Evolutionary conservation across 2,329 filamentous ascomycete genomes (phyloP).

Genomic region (Sporothrix globosa): DNA sequence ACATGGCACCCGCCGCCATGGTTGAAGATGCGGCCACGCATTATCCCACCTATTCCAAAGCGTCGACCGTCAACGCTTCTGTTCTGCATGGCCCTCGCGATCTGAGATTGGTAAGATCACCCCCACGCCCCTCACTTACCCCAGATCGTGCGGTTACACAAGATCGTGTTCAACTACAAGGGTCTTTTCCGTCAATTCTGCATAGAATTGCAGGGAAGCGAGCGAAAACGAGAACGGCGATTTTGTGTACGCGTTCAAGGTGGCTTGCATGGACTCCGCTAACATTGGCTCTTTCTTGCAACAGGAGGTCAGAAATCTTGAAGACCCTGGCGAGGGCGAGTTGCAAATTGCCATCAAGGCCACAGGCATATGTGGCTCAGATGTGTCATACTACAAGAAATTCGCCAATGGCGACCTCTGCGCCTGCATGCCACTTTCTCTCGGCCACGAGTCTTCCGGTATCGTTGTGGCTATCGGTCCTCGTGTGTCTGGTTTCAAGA

Average conservation of each 20-base stretch:
- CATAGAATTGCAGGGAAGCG: neutral
- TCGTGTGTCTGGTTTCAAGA: slow-evolving; percentile 54
- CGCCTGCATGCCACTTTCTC: slow-evolving; percentile 65
- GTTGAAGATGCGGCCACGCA: slow-evolving; percentile 51
- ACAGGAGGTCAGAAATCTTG: slow-evolving; percentile 56
- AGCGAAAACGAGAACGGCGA: too few species aligned
- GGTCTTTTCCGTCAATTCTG: neutral
- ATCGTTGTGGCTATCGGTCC: slow-evolving; percentile 60
- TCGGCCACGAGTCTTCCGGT: slow-evolving; percentile 66
- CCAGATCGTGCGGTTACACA: slow-evolving; percentile 42
- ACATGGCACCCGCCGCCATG: slow-evolving; percentile 57
- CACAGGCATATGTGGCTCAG: slow-evolving; percentile 71
- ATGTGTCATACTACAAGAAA: slow-evolving; percentile 72
- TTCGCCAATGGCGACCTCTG: slow-evolving; percentile 72
- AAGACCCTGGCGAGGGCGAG: slow-evolving; percentile 55
- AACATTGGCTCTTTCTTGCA: neutral
- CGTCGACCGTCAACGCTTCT: slow-evolving; percentile 55
- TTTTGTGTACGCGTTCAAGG: too few species aligned
- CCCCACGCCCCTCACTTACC: slow-evolving; percentile 30
- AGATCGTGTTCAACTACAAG: slow-evolving; percentile 34
- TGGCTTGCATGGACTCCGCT: neutral
- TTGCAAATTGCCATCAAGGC: slow-evolving; percentile 67
- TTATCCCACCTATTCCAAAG: slow-evolving; percentile 50
- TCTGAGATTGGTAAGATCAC: slow-evolving; percentile 56
- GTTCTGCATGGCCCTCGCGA: slow-evolving; percentile 62